Conservation (phyloP, 441 rosid species). For the Melastoma candidum region DNA sequence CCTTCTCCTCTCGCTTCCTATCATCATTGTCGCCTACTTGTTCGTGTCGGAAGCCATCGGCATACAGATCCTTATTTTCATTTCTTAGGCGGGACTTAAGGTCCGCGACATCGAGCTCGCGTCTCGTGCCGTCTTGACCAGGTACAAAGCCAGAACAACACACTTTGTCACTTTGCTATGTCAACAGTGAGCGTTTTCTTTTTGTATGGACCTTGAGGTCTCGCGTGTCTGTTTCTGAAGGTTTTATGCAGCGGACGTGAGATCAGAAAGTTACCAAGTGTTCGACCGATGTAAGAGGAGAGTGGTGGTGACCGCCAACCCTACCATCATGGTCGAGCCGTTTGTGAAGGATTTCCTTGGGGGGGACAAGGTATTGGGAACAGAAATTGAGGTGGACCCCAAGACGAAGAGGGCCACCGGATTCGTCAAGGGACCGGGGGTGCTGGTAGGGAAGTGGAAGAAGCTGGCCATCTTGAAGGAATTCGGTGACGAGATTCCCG, state of each 20-base stretch:
- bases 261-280: conserved; percentile 76
- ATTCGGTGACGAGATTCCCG: conserved; percentile 63
- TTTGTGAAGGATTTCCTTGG: conserved; percentile 87
- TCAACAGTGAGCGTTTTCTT: too few species aligned
- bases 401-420: conserved; percentile 84
- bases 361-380: conserved; percentile 81
- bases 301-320: conserved; percentile 97
- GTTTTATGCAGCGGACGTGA: conserved; percentile 89
- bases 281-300: conserved; percentile 78
- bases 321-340: conserved; percentile 89
- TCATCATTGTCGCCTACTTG: conserved; percentile 56
- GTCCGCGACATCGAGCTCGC: conserved; percentile 81
- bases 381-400: conserved; percentile 90
- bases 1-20: conserved; percentile 62
- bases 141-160: conserved; percentile 23
- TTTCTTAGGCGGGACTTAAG: conserved; percentile 72
- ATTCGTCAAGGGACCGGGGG: conserved; percentile 81
- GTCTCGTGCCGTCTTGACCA: conserved; percentile 76
- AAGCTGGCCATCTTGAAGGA: conserved; percentile 68
- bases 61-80: conserved; percentile 73
- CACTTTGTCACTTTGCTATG: too few species aligned
- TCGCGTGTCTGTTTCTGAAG: conserved; percentile 17
- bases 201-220: not conserved
- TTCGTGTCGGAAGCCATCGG: conserved; percentile 74
- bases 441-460: conserved; percentile 69